Base-by-base conservation (phyloP, 768 basidiomycete species). In the Boletus rubescentipes region DNA sequence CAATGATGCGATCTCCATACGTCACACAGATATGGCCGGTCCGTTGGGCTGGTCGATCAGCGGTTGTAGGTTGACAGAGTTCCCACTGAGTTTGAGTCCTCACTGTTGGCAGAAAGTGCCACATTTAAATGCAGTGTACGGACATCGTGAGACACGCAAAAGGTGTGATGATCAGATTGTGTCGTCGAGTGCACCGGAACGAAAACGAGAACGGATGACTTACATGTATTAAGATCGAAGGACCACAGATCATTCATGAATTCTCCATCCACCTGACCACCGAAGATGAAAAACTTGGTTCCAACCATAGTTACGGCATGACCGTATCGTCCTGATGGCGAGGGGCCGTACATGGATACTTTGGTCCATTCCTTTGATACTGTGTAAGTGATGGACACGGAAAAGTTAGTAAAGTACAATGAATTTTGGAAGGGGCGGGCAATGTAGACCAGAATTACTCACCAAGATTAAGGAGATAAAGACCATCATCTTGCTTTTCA, bases 221-320 rank as follows among this genome's bases (percentile, higher is more conserved):
- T 73, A 96, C 97, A 73, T 52, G 93, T 91, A 66, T 92, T 94
- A 59, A 99, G 81, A 74, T 99, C 95, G 67, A 98, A 99, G 12
- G 85, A 82, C 93, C 94, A 97, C 23, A 99, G 71, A 69, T 99
- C 97, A 64, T 95, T 92, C 69, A 97, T 77, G 70, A 98, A 98
- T 63, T 89, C 83, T 30, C 93, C 93, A 59, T 96, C 92, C 9
- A 93, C 92, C 71, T 98, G 97, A 18, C 97, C 97, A 53, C 96
- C 97, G 64, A 97, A 98, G 30, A 98, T 81, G 68, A 91, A 91
- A 75, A 99, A 97, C 69, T 84, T 89, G 58, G 89, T 91, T 38
- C 88, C 91, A 40, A 82, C 80, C 89, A 99, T 95, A 10, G 91
- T 85, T 12, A 94, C 95, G 1, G 95, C 89, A 71, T 99, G 97